A percentile compares a stretch with the other conserved stretches of the same genome.
Evolutionary conservation across 1,284 basidiomycete species (phyloP).

Genomic region (Cutaneotrichosporon mucoides): DNA sequence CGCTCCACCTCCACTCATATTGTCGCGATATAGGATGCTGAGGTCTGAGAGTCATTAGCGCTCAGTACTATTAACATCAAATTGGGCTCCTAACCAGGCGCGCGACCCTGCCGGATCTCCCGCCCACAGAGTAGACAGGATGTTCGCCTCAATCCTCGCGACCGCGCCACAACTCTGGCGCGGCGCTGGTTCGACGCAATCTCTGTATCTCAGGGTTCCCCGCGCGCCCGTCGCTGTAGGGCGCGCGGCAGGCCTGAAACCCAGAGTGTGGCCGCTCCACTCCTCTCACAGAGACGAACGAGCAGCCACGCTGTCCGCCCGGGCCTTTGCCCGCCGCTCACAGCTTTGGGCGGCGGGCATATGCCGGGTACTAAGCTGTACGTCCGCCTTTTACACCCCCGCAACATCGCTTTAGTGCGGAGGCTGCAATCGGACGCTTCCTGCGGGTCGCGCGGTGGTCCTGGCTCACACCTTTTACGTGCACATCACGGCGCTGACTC

Average conservation of each 20-base stretch:
- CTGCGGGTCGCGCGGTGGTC: conserved; percentile 6
- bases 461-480: conserved; percentile 28
- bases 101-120: neutral
- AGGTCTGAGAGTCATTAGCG: conserved; percentile 4
- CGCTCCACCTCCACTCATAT: neutral
- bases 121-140: too few relatives aligned
- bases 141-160: conserved; percentile 17
- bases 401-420: conserved; percentile 5
- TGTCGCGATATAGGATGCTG: neutral
- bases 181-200: conserved; percentile 13
- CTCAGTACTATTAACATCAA: conserved; percentile 70
- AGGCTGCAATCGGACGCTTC: conserved; percentile 12
- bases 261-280: conserved; percentile 7
- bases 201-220: conserved; percentile 4
- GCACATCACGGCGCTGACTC: conserved; percentile 26
- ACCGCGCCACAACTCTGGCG: conserved; percentile 2
- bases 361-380: conserved; percentile 13
- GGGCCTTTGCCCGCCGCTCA: conserved; percentile 19
- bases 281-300: neutral
- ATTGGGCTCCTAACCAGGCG: conserved; percentile 2
- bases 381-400: conserved; percentile 22
- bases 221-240: conserved; percentile 3
- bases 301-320: conserved; percentile 4
- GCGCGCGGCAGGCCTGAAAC: conserved; percentile 21
- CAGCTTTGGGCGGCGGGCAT: conserved; percentile 10